phyloP scores from a whole-genome alignment of 1,284 basidiomycete genomes.

The Leccinum olivaceoglutinosum region DNA sequence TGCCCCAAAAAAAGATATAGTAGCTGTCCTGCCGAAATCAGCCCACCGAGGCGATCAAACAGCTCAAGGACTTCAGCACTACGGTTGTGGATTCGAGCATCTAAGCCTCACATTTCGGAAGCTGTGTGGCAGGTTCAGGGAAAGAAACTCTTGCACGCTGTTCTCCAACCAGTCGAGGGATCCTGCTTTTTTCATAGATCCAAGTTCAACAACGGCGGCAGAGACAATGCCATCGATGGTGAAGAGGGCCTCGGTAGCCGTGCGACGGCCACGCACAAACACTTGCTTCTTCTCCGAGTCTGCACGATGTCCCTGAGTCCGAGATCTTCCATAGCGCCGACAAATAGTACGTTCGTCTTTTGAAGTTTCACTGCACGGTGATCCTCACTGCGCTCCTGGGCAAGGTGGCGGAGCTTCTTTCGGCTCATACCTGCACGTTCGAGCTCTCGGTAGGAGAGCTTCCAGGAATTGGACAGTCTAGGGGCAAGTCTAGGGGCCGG shows the following conservation, averaged over 20 bases:
- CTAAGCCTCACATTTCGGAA: slow-evolving; percentile 2
- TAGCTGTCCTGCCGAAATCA: background rate
- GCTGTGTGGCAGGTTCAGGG: background rate
- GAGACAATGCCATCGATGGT: background rate
- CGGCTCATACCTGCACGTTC: slow-evolving; percentile 6
- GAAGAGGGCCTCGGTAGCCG: background rate
- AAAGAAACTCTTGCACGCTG: background rate
- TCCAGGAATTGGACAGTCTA: too few relatives aligned
- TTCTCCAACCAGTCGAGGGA: background rate
- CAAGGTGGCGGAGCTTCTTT: background rate
- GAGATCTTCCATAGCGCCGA: background rate
- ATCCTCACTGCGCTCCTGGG: background rate
- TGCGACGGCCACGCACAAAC: background rate
- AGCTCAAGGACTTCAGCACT: slow-evolving; percentile 1
- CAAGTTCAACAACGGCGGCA: background rate
- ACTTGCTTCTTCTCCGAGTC: background rate
- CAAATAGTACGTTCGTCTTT: background rate
- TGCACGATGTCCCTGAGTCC: background rate
- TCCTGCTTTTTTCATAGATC: background rate
- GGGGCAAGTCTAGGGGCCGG: too few relatives aligned
- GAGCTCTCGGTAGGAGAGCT: slow-evolving; percentile 21
- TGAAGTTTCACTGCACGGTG: background rate
- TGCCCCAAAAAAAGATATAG: background rate
- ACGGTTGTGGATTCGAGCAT: background rate
- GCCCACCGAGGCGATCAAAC: background rate